Evolutionary conservation across 768 basidiomycete species (phyloP).

Genomic region (Pleurotus tuber-regium): DNA sequence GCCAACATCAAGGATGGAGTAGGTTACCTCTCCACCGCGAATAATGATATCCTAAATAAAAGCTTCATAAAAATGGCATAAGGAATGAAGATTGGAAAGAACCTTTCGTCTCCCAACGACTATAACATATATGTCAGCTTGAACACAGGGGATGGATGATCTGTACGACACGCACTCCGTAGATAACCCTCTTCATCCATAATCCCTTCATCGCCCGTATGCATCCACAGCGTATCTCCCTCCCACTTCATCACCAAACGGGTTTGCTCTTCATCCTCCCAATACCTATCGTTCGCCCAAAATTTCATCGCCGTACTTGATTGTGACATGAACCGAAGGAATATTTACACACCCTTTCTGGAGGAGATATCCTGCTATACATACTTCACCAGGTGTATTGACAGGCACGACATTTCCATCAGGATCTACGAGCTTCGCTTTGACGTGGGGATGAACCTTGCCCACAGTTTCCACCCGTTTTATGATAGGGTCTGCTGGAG

Average conservation of each 20-base stretch:
- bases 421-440: conserved; percentile 64
- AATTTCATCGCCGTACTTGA: background rate
- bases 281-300: conserved; percentile 50
- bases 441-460: conserved; percentile 71
- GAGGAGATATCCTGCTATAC: conserved; percentile 71
- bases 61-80: background rate
- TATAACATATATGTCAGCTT: conserved; percentile 25
- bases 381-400: conserved; percentile 71
- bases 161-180: conserved; percentile 43
- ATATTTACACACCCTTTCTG: conserved; percentile 65
- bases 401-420: conserved; percentile 66
- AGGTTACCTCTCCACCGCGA: conserved; percentile 73
- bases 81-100: background rate
- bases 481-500: conserved; percentile 60
- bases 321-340: background rate
- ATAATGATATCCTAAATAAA: conserved; percentile 78
- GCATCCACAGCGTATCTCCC: conserved; percentile 70
- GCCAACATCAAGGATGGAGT: no score
- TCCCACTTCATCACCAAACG: conserved; percentile 51
- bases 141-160: background rate
- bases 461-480: conserved; percentile 86
- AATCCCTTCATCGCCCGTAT: conserved; percentile 79
- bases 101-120: conserved; percentile 82
- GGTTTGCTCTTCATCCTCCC: conserved; percentile 73
- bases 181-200: conserved; percentile 83